Evolutionary conservation across 1,284 basidiomycete species (phyloP), one percentile per base, ranked within the genome.

Genomic region (Volvariella volvacea): DNA sequence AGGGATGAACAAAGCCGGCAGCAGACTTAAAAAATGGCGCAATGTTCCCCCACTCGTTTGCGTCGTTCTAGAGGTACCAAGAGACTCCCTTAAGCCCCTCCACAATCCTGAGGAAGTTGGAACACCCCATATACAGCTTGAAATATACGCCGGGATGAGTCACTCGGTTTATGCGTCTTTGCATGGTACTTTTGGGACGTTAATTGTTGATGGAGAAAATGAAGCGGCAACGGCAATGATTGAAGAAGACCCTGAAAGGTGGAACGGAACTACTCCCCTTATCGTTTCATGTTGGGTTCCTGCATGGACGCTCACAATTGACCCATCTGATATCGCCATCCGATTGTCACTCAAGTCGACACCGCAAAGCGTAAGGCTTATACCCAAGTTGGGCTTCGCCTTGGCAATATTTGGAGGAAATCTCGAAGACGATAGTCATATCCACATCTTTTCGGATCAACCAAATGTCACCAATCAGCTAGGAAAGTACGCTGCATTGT

Each of bases 61-160:
- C 9, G 51, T 70, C 31, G 49, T 64, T 36, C 52, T 70, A n/a
- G 52, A 54, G n/a, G 57, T 70, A 22, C 67, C 66, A 15, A 59
- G 65, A 30, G 51, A 55, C n/a, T 57, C 56, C 19, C 41, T 67
- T 9, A 37, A 32, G 6, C 45, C 54, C 2, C 40, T 68, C 2
- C 47, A 54, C 1, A 42, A 46, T 3, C 15, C 34, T 4, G 46
- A 53, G 7, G 8, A 48, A 22, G 40, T 59, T n/a, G 55, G 52
- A 2, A 67, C 63, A 3, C 65, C 64, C 0, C 38, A 48, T 3
- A 46, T 66, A 8, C 54, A 62, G 14, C 62, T 63, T 43, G 58
- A 61, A 32, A 43, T 64, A 4, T 48, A 43, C 10, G 60, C 60
- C 4, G 30, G 3, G 1, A 30, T 42, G 39, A 51, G 42, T 2